Percentiles rank a stretch among this genome's conserved stretches.
phyloP scores from a whole-genome alignment of 352 stramenopile species.

The Phytophthora chlamydospora region DNA sequence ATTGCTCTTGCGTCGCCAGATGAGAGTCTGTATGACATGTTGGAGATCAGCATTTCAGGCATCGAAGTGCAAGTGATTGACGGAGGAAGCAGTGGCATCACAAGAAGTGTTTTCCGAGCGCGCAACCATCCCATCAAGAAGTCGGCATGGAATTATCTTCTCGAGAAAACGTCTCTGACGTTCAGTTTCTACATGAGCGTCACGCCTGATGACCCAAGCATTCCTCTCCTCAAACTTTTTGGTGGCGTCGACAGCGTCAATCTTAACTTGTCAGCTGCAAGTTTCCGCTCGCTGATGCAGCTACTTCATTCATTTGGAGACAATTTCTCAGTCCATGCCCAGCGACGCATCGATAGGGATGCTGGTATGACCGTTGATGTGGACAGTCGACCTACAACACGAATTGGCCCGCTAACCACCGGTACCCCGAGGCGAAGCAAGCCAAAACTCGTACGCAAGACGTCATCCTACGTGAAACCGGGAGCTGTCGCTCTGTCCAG shows the following conservation, averaged over 20 bases:
- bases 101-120: slow-evolving; percentile 25
- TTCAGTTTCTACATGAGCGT: slow-evolving; percentile 84
- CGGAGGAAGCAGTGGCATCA: slow-evolving; percentile 12
- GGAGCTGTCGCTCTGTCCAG: slow-evolving; percentile 29
- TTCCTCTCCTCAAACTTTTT: slow-evolving; percentile 79
- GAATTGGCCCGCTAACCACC: slow-evolving; percentile 11
- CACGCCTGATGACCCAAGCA: slow-evolving; percentile 75
- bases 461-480: slow-evolving; percentile 35
- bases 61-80: slow-evolving; percentile 79
- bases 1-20: slow-evolving; percentile 32
- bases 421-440: slow-evolving; percentile 31
- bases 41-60: slow-evolving; percentile 78
- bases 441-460: slow-evolving; percentile 36
- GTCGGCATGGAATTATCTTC: slow-evolving; percentile 57
- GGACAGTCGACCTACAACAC: slow-evolving; percentile 7
- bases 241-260: slow-evolving; percentile 73
- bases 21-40: slow-evolving; percentile 73
- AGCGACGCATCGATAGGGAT: slow-evolving; percentile 38
- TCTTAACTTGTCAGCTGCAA: slow-evolving; percentile 71
- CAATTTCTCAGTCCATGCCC: slow-evolving; percentile 59
- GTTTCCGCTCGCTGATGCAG: slow-evolving; percentile 62
- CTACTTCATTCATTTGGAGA: slow-evolving; percentile 74
- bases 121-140: slow-evolving; percentile 24
- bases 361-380: slow-evolving; percentile 12
- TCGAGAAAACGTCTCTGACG: slow-evolving; percentile 77